Conservation (phyloP, 148 eudicot species). For the Nyssa sinensis region DNA sequence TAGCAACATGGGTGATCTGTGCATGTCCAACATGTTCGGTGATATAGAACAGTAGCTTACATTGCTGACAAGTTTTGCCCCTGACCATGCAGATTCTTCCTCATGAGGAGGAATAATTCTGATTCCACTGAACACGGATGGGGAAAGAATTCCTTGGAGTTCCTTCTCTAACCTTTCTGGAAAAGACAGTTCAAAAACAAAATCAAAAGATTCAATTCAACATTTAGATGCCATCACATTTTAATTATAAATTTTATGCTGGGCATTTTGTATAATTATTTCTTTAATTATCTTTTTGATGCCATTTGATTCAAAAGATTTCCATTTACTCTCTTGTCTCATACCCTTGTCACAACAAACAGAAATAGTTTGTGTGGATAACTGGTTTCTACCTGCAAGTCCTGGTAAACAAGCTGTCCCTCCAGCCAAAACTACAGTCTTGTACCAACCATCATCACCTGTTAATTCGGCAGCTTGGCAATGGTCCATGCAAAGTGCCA, state of each 20-base stretch:
- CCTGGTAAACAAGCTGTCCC: constrained; percentile 93
- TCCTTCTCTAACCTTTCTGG: constrained; percentile 91
- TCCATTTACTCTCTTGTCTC: background rate
- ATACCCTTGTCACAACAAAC: background rate
- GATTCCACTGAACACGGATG: constrained; percentile 52
- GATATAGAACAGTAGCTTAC: constrained; percentile 40
- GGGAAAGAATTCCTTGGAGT: constrained; percentile 50
- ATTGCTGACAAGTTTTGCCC: constrained; percentile 83
- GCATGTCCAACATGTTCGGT: background rate
- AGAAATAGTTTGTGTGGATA: constrained; percentile 1
- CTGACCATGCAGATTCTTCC: constrained; percentile 85
- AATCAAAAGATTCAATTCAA: constrained; percentile 4
- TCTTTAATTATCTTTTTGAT: background rate
- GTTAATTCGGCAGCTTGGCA: constrained; percentile 74
- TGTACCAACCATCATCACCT: constrained; percentile 75
- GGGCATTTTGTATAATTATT: background rate
- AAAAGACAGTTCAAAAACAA: constrained; percentile 4
- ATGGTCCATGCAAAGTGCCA: constrained; percentile 88
- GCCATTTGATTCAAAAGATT: background rate
- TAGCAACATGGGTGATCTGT: background rate
- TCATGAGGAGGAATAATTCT: constrained; percentile 77
- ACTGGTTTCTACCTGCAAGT: constrained; percentile 52
- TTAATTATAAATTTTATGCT: background rate
- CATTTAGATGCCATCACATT: constrained; percentile 1
- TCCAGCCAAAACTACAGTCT: constrained; percentile 82